Conservation (phyloP, 192 early-diverging fungal species). For the Backusella liffmaniae region DNA sequence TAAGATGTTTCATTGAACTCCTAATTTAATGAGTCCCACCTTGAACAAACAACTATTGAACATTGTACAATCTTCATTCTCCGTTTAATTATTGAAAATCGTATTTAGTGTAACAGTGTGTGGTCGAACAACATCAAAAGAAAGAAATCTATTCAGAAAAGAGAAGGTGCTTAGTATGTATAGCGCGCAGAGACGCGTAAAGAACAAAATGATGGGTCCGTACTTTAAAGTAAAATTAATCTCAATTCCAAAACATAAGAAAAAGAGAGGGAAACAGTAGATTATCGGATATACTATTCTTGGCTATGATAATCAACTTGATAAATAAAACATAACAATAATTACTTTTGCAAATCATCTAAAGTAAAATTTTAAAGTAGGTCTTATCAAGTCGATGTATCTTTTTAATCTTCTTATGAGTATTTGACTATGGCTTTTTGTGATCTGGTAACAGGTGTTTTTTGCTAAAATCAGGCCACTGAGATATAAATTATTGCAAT, state of each 20-base stretch:
- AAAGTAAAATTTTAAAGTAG: neutral
- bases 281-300: neutral
- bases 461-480: slow-evolving; percentile 6
- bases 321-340: neutral
- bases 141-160: neutral
- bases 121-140: neutral
- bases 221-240: neutral
- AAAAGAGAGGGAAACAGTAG: neutral
- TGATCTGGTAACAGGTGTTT: neutral
- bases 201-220: neutral
- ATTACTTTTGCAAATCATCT: neutral
- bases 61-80: neutral
- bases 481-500: neutral
- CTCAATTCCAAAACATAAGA: neutral
- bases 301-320: neutral
- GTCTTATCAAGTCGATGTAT: neutral
- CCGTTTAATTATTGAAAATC: neutral
- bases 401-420: neutral
- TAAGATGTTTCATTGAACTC: neutral
- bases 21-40: neutral
- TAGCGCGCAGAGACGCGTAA: neutral
- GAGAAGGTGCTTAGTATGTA: neutral
- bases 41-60: neutral
- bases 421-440: neutral
- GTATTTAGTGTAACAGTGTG: neutral